A percentile compares a stretch with the other conserved stretches of the same genome.
Evolutionary conservation across 495 filamentous ascomycete genomes (phyloP).

Genomic region (Aspergillus coremiiformis): DNA sequence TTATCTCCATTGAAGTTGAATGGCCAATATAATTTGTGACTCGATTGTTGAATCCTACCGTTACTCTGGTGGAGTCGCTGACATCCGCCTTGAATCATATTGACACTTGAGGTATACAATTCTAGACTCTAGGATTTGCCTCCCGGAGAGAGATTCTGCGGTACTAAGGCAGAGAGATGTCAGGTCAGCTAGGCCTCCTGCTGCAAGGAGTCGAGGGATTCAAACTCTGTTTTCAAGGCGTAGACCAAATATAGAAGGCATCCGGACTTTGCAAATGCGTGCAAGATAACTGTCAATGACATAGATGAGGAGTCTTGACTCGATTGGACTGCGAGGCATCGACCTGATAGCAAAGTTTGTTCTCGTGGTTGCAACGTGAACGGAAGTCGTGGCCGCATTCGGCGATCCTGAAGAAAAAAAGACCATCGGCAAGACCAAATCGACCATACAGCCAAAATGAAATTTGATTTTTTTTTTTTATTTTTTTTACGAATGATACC

Average conservation of each 20-base stretch:
- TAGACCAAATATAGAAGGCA: not conserved
- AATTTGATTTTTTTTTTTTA: no score
- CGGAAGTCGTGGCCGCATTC: not conserved
- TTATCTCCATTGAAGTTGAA: not conserved
- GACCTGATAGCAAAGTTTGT: not conserved
- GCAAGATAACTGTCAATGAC: not conserved
- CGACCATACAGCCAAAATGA: no score
- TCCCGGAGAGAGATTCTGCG: not conserved
- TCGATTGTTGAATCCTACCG: slow-evolving; percentile 5
- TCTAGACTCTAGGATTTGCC: slow-evolving; percentile 2
- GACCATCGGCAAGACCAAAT: no score
- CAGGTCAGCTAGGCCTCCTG: not conserved
- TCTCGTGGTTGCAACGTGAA: not conserved
- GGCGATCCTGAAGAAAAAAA: not conserved
- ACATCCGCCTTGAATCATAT: not conserved
- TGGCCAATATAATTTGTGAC: not conserved
- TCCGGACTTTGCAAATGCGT: not conserved
- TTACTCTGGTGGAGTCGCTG: slow-evolving; percentile 1
- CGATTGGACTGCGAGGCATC: not conserved
- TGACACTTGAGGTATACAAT: slow-evolving; percentile 1
- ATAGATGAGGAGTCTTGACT: not conserved
- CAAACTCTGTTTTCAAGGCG: not conserved
- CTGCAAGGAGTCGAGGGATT: not conserved
- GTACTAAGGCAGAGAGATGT: not conserved
- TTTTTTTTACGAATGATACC: no score